These are phyloP conservation scores for Hypholoma sublateritium DNA, from an alignment of 768 basidiomycete species.

Conservation along the genomic window DNA sequence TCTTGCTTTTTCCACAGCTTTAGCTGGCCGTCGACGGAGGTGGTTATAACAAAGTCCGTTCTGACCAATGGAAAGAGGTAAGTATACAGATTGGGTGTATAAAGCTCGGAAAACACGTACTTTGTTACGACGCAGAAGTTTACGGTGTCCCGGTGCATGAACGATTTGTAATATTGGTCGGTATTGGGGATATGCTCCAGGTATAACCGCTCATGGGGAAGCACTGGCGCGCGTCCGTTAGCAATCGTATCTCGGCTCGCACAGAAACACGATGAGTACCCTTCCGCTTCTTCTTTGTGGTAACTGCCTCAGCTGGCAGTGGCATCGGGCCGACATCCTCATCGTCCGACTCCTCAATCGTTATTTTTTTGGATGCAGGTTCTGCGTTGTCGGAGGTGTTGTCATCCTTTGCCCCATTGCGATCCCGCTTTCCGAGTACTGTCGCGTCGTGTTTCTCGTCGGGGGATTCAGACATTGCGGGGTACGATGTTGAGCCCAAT, in stretches of 20 bases:
- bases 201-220: constrained; percentile 91
- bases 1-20: constrained; percentile 99
- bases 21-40: constrained; percentile 91
- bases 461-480: constrained; percentile 17
- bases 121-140: constrained; percentile 89
- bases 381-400: constrained; percentile 13
- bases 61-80: constrained; percentile 37
- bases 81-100: background rate
- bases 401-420: constrained; percentile 34
- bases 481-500: background rate
- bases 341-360: constrained; percentile 58
- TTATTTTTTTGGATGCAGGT: constrained; percentile 21
- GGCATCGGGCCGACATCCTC: constrained; percentile 93
- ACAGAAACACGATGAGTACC: constrained; percentile 41
- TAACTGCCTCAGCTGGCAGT: constrained; percentile 50
- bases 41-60: constrained; percentile 92
- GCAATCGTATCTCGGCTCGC: constrained; percentile 6
- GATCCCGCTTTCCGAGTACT: constrained; percentile 64
- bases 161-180: constrained; percentile 95
- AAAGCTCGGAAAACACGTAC: constrained; percentile 40
- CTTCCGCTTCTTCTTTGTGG: constrained; percentile 71
- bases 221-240: constrained; percentile 47
- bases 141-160: constrained; percentile 95
- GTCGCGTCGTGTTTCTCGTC: constrained; percentile 45
- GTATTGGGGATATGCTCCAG: constrained; percentile 89